Percentiles rank a stretch among this genome's conserved stretches.
phyloP scores from a whole-genome alignment of 2,329 filamentous ascomycete species.

The Pseudogymnoascus sp. region DNA sequence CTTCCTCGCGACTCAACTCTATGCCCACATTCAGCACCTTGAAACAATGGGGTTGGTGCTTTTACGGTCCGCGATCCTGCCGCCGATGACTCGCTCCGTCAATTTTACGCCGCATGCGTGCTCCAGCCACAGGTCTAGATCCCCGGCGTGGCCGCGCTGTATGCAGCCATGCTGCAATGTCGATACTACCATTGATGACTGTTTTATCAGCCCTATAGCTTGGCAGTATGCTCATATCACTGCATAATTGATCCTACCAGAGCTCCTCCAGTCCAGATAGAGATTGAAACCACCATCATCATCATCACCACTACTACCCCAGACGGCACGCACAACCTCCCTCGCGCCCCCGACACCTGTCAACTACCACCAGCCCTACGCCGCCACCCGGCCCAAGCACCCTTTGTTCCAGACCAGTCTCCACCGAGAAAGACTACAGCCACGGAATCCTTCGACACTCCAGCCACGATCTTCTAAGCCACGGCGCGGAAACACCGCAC shows the following conservation, averaged over 20 bases:
- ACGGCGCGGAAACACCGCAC: neutral
- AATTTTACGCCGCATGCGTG: conserved; percentile 1
- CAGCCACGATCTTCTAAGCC: conserved; percentile 1
- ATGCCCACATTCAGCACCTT: neutral
- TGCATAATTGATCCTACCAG: neutral
- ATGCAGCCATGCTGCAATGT: neutral
- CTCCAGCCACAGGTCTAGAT: conserved; percentile 1
- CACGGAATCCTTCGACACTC: neutral
- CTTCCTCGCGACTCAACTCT: neutral
- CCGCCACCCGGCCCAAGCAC: neutral
- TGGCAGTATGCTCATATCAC: neutral
- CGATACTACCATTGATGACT: neutral
- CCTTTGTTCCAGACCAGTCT: neutral
- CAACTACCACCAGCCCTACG: neutral
- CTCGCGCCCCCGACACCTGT: neutral
- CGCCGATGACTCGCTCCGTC: neutral
- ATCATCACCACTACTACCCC: neutral
- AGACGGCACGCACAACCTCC: neutral
- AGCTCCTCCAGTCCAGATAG: neutral
- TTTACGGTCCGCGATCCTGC: neutral
- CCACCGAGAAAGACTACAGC: neutral
- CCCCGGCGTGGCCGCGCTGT: neutral
- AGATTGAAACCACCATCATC: neutral
- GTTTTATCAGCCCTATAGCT: neutral
- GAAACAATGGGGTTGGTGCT: neutral